These are phyloP conservation scores for Vachellia collinsii DNA, from an alignment of 306 rosid genomes.

Conservation along the genomic window DNA sequence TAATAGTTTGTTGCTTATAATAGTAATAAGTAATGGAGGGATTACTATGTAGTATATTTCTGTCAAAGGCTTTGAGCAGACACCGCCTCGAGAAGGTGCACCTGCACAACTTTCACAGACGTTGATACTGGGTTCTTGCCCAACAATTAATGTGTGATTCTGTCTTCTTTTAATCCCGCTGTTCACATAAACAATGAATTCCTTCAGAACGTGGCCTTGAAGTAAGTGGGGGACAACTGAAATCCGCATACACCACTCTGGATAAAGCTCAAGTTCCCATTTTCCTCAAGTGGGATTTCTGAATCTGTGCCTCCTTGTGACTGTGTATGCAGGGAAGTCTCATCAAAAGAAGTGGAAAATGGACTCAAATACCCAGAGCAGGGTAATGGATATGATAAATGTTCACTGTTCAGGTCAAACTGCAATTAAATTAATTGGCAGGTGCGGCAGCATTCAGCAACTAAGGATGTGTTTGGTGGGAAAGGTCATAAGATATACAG, in stretches of 20 bases:
- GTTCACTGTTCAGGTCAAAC: neutral
- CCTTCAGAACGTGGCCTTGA: slow-evolving; percentile 9
- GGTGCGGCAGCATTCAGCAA: neutral
- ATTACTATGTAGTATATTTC: neutral
- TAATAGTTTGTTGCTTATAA: no score
- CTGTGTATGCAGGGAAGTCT: slow-evolving; percentile 2
- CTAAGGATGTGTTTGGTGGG: neutral
- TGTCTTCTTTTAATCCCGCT: slow-evolving; percentile 16
- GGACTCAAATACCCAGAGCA: slow-evolving; percentile 20
- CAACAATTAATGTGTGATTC: slow-evolving; percentile 12
- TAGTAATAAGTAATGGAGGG: no score
- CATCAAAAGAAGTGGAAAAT: slow-evolving; percentile 4
- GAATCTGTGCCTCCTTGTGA: slow-evolving; percentile 8
- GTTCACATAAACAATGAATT: slow-evolving; percentile 3
- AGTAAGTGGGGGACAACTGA: slow-evolving; percentile 18
- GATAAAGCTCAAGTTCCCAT: slow-evolving; percentile 15
- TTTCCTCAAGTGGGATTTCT: slow-evolving; percentile 14
- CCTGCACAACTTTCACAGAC: slow-evolving; percentile 30
- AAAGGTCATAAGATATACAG: neutral
- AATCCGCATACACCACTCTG: neutral
- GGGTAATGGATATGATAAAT: neutral
- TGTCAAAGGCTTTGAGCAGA: neutral
- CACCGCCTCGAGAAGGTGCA: slow-evolving; percentile 36
- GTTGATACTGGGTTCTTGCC: slow-evolving; percentile 22
- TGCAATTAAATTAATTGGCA: neutral